These are phyloP conservation scores for Neurospora africana DNA, from an alignment of 495 filamentous ascomycete genomes.

Conservation along the genomic window DNA sequence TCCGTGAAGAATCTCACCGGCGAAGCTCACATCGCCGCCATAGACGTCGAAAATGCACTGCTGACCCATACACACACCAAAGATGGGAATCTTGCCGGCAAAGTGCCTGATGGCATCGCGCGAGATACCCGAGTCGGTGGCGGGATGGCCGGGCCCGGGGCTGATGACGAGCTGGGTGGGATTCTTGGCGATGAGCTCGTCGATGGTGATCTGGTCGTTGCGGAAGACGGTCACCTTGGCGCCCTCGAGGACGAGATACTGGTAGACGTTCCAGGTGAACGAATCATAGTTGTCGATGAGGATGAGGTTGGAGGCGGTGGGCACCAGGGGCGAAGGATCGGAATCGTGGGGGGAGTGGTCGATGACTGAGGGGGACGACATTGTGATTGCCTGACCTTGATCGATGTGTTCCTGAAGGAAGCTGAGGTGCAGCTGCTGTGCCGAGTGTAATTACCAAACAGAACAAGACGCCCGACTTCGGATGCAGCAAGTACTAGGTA, in stretches of 20 bases:
- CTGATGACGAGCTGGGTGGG: conserved; percentile 93
- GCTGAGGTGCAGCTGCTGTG: neutral
- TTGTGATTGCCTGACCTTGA: conserved; percentile 16
- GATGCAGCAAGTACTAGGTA: neutral
- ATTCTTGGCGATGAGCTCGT: conserved; percentile 67
- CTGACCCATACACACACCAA: conserved; percentile 98
- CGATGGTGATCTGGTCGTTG: conserved; percentile 81
- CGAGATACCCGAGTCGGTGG: conserved; percentile 83
- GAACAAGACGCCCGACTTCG: neutral
- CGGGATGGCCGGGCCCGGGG: conserved; percentile 87
- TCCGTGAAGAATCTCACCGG: conserved; percentile 92
- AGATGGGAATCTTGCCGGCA: conserved; percentile 89
- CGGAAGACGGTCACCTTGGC: conserved; percentile 79
- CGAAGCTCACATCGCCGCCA: conserved; percentile 82
- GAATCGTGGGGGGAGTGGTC: conserved; percentile 83
- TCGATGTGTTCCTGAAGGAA: neutral
- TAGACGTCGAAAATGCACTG: conserved; percentile 93
- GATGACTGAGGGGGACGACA: conserved; percentile 48
- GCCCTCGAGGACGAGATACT: conserved; percentile 91
- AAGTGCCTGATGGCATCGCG: conserved; percentile 85
- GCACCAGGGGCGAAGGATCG: conserved; percentile 52
- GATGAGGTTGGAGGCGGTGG: conserved; percentile 78
- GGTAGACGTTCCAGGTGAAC: conserved; percentile 98
- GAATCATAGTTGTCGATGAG: conserved; percentile 99
- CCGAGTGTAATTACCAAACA: neutral